Percentiles rank a stretch among this genome's conserved stretches.
Evolutionary conservation across 768 basidiomycete species (phyloP).

Genomic region (Lactarius deliciosus): DNA sequence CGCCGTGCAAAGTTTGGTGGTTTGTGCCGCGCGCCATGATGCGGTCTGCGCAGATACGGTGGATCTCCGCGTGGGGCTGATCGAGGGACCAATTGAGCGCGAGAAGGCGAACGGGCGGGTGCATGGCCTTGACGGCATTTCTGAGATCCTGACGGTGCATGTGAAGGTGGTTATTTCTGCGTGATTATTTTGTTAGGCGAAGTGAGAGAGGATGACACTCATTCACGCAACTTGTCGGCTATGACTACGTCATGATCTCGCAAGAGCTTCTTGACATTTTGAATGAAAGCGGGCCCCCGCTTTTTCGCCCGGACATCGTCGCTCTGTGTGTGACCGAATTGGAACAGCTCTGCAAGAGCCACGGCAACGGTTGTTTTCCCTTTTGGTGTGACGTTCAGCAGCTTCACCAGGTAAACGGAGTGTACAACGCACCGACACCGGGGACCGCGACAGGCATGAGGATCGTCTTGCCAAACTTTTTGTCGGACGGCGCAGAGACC

Average conservation of each 20-base stretch:
- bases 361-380: slow-evolving; percentile 88
- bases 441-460: slow-evolving; percentile 89
- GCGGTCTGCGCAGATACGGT: slow-evolving; percentile 77
- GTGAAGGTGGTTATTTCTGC: slow-evolving; percentile 63
- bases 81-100: slow-evolving; percentile 77
- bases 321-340: slow-evolving; percentile 89
- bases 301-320: slow-evolving; percentile 86
- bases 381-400: slow-evolving; percentile 34
- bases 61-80: slow-evolving; percentile 56
- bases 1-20: slow-evolving; percentile 79
- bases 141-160: slow-evolving; percentile 47
- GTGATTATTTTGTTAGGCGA: slow-evolving; percentile 65
- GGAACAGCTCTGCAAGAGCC: slow-evolving; percentile 76
- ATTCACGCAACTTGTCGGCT: slow-evolving; percentile 71
- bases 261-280: slow-evolving; percentile 65
- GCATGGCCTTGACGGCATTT: slow-evolving; percentile 45
- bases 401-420: background rate
- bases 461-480: slow-evolving; percentile 66
- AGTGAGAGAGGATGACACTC: background rate
- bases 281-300: slow-evolving; percentile 64
- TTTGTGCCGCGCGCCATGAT: slow-evolving; percentile 73
- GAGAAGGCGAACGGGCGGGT: slow-evolving; percentile 68
- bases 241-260: slow-evolving; percentile 73
- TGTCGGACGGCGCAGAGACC: slow-evolving; percentile 23
- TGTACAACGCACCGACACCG: slow-evolving; percentile 71